Conservation (phyloP, 345 rosid genomes). For the Lepidium africanum region DNA sequence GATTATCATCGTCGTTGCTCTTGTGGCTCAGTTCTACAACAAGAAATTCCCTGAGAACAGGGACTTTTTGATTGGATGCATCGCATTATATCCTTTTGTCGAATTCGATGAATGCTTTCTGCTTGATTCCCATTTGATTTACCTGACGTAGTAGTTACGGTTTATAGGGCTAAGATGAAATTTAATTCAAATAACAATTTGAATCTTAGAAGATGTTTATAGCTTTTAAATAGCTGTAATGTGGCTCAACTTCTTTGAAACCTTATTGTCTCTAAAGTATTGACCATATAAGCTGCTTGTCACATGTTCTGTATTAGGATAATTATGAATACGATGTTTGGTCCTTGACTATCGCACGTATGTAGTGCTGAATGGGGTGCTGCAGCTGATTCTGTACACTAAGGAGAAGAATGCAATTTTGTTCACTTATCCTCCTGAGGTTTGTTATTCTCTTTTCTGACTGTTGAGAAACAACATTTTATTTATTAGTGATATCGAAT, state of each 20-base stretch:
- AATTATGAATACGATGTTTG: slow-evolving; percentile 5
- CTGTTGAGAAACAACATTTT: neutral
- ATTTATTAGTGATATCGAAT: neutral
- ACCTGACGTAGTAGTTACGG: neutral
- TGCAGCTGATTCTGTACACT: slow-evolving; percentile 77
- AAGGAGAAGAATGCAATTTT: slow-evolving; percentile 93
- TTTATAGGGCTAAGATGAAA: neutral
- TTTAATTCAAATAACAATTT: neutral
- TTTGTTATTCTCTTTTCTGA: slow-evolving; percentile 19
- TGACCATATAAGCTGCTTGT: neutral
- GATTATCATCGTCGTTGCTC: slow-evolving; percentile 65
- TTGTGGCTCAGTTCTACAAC: slow-evolving; percentile 95
- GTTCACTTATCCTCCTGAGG: slow-evolving; percentile 89
- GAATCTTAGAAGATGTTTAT: neutral
- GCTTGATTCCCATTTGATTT: neutral
- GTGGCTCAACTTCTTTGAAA: neutral
- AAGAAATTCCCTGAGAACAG: slow-evolving; percentile 95
- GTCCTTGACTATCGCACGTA: slow-evolving; percentile 81
- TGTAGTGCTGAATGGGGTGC: slow-evolving; percentile 66
- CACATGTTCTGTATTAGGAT: neutral
- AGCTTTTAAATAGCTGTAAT: neutral
- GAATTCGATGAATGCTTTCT: neutral
- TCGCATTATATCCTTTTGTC: slow-evolving; percentile 74
- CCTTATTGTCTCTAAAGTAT: neutral
- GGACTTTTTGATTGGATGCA: slow-evolving; percentile 79